Conservation (phyloP, 768 basidiomycete species). For the Boletus rufocinnamomeus region DNA sequence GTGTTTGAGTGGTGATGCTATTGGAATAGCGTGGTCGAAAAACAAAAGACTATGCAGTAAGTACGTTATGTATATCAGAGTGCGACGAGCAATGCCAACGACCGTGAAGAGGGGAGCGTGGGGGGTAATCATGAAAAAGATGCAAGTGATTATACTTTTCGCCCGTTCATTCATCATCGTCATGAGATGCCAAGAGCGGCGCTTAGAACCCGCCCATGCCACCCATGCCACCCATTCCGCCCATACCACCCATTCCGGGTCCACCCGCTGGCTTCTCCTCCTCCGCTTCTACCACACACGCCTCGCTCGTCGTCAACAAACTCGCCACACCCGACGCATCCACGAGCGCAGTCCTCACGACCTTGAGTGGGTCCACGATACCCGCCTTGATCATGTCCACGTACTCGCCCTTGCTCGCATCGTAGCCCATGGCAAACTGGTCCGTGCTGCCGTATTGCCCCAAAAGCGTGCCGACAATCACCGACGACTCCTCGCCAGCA, state of each 20-base stretch:
- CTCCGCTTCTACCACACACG: conserved; percentile 87
- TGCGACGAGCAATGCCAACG: neutral
- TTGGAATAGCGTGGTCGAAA: neutral
- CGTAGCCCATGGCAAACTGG: conserved; percentile 87
- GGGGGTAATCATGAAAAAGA: conserved; percentile 1
- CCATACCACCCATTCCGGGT: conserved; percentile 65
- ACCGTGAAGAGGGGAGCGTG: neutral
- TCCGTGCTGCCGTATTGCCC: conserved; percentile 67
- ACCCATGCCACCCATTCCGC: conserved; percentile 45
- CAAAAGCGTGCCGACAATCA: conserved; percentile 88
- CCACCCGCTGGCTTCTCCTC: conserved; percentile 65
- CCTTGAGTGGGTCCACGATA: conserved; percentile 96
- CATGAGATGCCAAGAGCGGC: too few species aligned
- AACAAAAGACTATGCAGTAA: neutral
- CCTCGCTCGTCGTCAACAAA: conserved; percentile 90
- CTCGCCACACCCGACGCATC: conserved; percentile 95
- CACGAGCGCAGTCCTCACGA: conserved; percentile 88
- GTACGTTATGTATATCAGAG: neutral
- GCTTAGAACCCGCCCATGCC: conserved; percentile 54
- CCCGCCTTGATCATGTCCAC: conserved; percentile 93
- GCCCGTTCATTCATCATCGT: neutral
- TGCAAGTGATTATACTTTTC: conserved; percentile 15
- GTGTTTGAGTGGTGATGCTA: neutral
- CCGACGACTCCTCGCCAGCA: conserved; percentile 91
- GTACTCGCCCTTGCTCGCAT: conserved; percentile 89